Evolutionary conservation across 1,284 basidiomycete species (phyloP), one percentile per base, ranked within the genome.

Genomic region (Cutaneotrichosporon sp.): DNA sequence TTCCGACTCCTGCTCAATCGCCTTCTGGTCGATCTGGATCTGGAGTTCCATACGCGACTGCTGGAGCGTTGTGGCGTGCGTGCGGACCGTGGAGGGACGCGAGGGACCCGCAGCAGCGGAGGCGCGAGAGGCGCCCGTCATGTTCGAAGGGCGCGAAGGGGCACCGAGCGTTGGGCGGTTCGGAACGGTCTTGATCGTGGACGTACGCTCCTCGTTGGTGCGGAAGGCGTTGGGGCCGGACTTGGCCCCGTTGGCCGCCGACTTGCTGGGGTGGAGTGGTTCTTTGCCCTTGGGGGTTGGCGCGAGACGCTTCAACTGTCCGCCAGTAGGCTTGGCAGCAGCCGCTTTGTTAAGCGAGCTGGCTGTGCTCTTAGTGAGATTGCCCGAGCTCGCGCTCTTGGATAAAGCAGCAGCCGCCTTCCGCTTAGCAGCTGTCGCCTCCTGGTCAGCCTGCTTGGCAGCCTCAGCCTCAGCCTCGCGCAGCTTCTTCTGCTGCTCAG

Each of bases 1-100:
- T 76, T 94, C 90, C 62, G 68, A 82, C 70, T 70, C 79, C 59
- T 62, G 67, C 50, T 70, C 65, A 20, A 55, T 50, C 9, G 69
- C 74, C 58, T 78, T 76, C 62, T 80, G 82, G 37, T 81, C 80
- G 49, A 69, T 61, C 54, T 68, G 73, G 33, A 57, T 60, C 55
- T 72, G 72, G 22, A 71, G 63, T 2, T 64, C 63, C 35, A 74
- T 62, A 46, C 77, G 64, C 19, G 67, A 67, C 53, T 75, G 68
- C 48, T 66, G 64, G 5, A 70, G 57, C 1, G 54, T 51, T 5
- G 64, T 66, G 31, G 52, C 81, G 58, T 83, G 80, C 51, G 85
- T 75, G 12, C 25, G 42, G n/a, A 41, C 48, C 2, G 44, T 32
- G 3, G 46, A 25, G 7, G 32, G 32, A n/a, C 24, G 25, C 26